A percentile compares a stretch with the other conserved stretches of the same genome.
phyloP scores from a whole-genome alignment of 2,329 filamentous ascomycete genomes.

The Botrytis aclada region DNA sequence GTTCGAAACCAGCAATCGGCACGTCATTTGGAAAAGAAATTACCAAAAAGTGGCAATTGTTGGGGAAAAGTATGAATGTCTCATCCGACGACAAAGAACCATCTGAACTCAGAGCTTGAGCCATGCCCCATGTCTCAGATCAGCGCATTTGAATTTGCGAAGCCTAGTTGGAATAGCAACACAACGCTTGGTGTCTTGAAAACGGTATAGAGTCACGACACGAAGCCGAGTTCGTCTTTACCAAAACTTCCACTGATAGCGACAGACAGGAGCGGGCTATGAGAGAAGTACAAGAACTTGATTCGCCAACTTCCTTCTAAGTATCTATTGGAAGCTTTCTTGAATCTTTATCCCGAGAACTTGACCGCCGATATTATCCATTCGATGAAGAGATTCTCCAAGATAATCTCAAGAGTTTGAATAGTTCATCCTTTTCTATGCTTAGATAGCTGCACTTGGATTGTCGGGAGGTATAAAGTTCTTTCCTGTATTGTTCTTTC shows the following conservation, averaged over 20 bases:
- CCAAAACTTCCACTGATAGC: conserved; percentile 27
- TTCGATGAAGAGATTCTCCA: conserved; percentile 53
- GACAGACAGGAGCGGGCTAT: conserved; percentile 42
- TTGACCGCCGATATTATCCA: conserved; percentile 57
- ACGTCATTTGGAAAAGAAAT: conserved; percentile 50
- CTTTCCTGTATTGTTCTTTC: conserved; percentile 59
- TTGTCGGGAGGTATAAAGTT: conserved; percentile 50
- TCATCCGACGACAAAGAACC: conserved; percentile 22
- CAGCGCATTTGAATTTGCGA: conserved; percentile 50
- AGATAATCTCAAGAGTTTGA: conserved; percentile 52
- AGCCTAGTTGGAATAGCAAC: conserved; percentile 44
- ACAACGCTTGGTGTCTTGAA: conserved; percentile 55
- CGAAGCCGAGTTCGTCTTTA: conserved; percentile 27
- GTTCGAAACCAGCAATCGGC: conserved; percentile 52
- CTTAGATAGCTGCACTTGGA: conserved; percentile 47
- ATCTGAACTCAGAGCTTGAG: conserved; percentile 26
- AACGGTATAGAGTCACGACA: conserved; percentile 48
- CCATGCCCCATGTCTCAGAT: conserved; percentile 31
- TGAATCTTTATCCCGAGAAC: conserved; percentile 51
- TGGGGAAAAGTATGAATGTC: conserved; percentile 27
- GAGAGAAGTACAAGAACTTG: conserved; percentile 57
- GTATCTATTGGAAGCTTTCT: conserved; percentile 53
- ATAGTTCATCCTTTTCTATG: conserved; percentile 49
- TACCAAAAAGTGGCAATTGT: conserved; percentile 32
- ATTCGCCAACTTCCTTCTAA: conserved; percentile 55